Evolutionary conservation across 192 early-diverging fungal species (phyloP).

Genomic region (Funneliformis mosseae): DNA sequence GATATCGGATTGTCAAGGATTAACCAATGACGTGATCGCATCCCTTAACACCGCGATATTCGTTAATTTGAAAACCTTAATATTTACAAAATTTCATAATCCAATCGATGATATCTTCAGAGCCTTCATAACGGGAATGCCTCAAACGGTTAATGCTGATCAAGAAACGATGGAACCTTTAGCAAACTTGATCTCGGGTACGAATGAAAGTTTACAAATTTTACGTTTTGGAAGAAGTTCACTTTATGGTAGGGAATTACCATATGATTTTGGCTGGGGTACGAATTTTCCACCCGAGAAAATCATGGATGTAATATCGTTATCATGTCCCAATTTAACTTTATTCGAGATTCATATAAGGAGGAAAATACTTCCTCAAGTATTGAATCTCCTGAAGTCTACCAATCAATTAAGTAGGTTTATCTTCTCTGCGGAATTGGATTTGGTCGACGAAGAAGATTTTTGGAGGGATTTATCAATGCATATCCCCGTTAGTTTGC

Average conservation of each 20-base stretch:
- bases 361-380: not conserved
- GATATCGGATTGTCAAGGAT: not conserved
- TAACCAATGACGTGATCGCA: not conserved
- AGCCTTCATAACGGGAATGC: not conserved
- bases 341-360: not conserved
- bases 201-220: not conserved
- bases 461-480: not conserved
- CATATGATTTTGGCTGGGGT: not conserved
- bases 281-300: not conserved
- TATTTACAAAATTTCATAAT: not conserved
- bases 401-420: not conserved
- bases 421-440: not conserved
- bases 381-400: not conserved
- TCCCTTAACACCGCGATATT: not conserved
- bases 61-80: not conserved
- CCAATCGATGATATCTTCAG: not conserved
- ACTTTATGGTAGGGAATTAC: not conserved
- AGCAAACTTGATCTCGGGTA: not conserved
- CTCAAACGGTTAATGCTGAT: not conserved
- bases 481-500: not conserved
- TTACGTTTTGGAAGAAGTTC: not conserved
- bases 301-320: not conserved
- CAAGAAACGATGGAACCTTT: not conserved
- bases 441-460: not conserved
- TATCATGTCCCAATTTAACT: not conserved